Evolutionary conservation across 2,329 filamentous ascomycete genomes (phyloP), one percentile per base, ranked within the genome.

Genomic region (Claviceps sp.): DNA sequence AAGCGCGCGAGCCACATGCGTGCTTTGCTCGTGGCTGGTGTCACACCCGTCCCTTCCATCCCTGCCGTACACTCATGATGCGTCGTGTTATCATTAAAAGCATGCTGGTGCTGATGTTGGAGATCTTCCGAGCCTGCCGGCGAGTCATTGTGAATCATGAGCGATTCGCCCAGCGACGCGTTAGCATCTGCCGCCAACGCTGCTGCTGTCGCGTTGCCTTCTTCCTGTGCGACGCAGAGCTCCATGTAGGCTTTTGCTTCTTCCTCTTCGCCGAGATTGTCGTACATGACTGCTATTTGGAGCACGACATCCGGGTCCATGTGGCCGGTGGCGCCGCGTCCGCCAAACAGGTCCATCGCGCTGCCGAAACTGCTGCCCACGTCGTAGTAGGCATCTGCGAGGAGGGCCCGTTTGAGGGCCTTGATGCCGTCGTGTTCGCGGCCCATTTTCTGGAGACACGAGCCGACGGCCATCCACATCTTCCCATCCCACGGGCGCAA

Each of bases 391-490:
- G 85, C 88, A 50, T 94, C 89, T 1, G 90, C 89, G 1, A 93
- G 79, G 7, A 98, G 72, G 0, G 93, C 93, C 39, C 93, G 85
- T 65, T 98, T 98, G 60, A 95, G 81, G 0, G 93, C 88, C 62
- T 95, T 93, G 66, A 98, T 96, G 34, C 88, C 91, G 59, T 96
- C 90, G n/a, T 83, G 78, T 49, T 88, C 75, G 51, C 90, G 82
- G 50, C 83, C 85, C 77, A 96, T 94, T 64, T 90, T 91, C 55
- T 91, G 85, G 56, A 95, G 83, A 64, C 91, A 96, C 37, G 86
- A 86, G 9, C 88, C 93, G 5, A 98, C 89, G 0, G 93, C 93
- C 72, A 93, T 86, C 93, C 93, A 98, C 87, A 98, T 95, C 68
- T 97, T 97, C 0, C 90, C 88, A 60, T 98, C 93, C 76, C 91